Evolutionary conservation across 345 rosid genomes (phyloP).

Genomic region (Hypericum androsaemum): DNA sequence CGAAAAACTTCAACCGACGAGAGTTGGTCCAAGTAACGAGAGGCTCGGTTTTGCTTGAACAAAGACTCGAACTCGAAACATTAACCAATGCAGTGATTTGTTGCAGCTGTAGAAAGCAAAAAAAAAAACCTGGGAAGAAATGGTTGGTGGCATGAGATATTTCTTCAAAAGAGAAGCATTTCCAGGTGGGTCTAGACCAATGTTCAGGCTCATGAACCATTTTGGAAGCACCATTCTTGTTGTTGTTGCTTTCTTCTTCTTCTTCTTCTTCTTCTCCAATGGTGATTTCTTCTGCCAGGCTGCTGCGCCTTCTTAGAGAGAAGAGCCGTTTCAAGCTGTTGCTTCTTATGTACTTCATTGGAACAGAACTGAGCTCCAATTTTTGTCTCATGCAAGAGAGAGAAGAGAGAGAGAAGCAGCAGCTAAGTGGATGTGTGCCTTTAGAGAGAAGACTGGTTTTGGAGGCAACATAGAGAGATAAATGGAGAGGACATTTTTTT

Average conservation of each 20-base stretch:
- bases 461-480: too few relatives aligned
- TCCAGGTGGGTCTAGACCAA: conserved; percentile 66
- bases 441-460: too few relatives aligned
- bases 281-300: conserved; percentile 35
- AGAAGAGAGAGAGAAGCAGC: neutral
- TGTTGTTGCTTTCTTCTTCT: neutral
- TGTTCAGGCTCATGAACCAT: conserved; percentile 25
- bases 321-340: conserved; percentile 79
- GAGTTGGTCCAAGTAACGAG: too few relatives aligned
- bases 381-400: conserved; percentile 17
- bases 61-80: too few relatives aligned
- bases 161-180: conserved; percentile 83
- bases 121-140: conserved; percentile 52
- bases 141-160: conserved; percentile 61
- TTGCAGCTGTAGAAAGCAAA: neutral
- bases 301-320: conserved; percentile 54
- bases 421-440: too few relatives aligned
- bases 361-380: conserved; percentile 6
- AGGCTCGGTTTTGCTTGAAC: too few relatives aligned
- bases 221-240: conserved; percentile 15
- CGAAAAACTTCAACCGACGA: too few relatives aligned
- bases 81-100: too few relatives aligned
- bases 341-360: conserved; percentile 72
- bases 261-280: conserved; percentile 13
- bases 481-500: too few relatives aligned